Conservation (phyloP, 192 early-diverging fungal species). For the Borealophlyctis nickersoniae region DNA sequence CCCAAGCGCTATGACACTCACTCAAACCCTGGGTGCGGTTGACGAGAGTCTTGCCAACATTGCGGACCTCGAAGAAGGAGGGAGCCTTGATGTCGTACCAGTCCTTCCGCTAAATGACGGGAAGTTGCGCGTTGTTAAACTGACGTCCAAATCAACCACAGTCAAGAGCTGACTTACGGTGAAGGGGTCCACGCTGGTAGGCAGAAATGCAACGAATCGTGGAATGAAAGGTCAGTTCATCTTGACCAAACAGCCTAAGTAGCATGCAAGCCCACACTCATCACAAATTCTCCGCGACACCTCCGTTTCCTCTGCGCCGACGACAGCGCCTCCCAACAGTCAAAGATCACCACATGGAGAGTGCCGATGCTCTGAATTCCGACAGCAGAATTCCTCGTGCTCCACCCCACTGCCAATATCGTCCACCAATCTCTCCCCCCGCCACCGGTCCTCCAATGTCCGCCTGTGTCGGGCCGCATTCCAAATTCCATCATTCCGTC, state of each 20-base stretch:
- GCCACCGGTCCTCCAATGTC: neutral
- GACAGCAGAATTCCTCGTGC: too few relatives aligned
- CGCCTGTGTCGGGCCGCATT: too few relatives aligned
- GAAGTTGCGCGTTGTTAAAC: too few relatives aligned
- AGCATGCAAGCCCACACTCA: neutral
- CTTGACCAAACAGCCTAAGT: too few relatives aligned
- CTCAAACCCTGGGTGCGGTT: slow-evolving; percentile 99
- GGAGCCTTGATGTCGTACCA: slow-evolving; percentile 99
- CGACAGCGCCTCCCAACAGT: neutral
- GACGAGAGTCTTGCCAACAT: slow-evolving; percentile 98
- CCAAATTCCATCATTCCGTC: slow-evolving; percentile 1
- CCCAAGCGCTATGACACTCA: slow-evolving; percentile 45
- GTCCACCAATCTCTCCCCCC: neutral
- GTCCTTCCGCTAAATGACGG: slow-evolving; percentile 82
- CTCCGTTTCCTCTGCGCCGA: neutral
- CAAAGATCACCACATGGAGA: neutral
- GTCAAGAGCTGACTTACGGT: slow-evolving; percentile 54
- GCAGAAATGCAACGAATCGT: too few relatives aligned
- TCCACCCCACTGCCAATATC: neutral
- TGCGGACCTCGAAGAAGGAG: slow-evolving; percentile 88
- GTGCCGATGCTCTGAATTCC: neutral
- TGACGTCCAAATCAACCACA: too few relatives aligned
- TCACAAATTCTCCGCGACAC: slow-evolving; percentile 4
- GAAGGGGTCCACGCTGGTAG: slow-evolving; percentile 92
- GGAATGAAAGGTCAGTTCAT: too few relatives aligned